Conservation (phyloP, 257 asterid genomes). For the Salvia hispanica region DNA sequence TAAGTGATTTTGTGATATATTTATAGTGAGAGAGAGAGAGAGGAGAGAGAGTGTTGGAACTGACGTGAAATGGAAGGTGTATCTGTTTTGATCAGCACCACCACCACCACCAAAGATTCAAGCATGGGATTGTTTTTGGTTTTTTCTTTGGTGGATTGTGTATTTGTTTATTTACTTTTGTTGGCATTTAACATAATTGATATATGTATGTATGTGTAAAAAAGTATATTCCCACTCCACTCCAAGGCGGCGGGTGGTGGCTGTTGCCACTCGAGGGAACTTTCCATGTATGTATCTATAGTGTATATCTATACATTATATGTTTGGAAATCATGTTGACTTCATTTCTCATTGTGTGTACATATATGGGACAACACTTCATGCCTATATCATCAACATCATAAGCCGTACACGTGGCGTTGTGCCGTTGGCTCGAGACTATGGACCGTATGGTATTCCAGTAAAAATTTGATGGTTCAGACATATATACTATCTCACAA, state of each 20-base stretch:
- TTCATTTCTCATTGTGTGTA: conserved; percentile 24
- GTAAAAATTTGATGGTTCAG: too few relatives aligned
- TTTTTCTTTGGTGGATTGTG: not conserved
- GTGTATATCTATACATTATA: not conserved
- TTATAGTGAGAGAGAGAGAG: conserved; percentile 48
- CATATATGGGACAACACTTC: conserved; percentile 40
- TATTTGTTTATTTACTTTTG: not conserved
- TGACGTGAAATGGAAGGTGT: conserved; percentile 74
- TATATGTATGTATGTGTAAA: not conserved
- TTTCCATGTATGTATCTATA: not conserved
- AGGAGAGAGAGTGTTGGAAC: conserved; percentile 27
- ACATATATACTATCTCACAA: too few relatives aligned
- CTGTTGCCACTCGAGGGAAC: conserved; percentile 32
- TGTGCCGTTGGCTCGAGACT: conserved; percentile 16
- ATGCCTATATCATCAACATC: conserved; percentile 54
- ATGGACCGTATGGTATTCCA: conserved; percentile 16
- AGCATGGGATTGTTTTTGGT: conserved; percentile 30
- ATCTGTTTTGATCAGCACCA: conserved; percentile 45
- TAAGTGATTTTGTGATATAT: conserved; percentile 35
- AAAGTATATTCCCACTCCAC: not conserved
- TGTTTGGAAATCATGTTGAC: conserved; percentile 22
- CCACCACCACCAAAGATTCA: conserved; percentile 36
- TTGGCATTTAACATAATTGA: not conserved
- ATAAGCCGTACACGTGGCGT: conserved; percentile 42
- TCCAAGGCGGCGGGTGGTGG: conserved; percentile 30